Evolutionary conservation across 2,329 filamentous ascomycete genomes (phyloP), one percentile per base, ranked within the genome.

Genomic region (Colletotrichum acutatum): DNA sequence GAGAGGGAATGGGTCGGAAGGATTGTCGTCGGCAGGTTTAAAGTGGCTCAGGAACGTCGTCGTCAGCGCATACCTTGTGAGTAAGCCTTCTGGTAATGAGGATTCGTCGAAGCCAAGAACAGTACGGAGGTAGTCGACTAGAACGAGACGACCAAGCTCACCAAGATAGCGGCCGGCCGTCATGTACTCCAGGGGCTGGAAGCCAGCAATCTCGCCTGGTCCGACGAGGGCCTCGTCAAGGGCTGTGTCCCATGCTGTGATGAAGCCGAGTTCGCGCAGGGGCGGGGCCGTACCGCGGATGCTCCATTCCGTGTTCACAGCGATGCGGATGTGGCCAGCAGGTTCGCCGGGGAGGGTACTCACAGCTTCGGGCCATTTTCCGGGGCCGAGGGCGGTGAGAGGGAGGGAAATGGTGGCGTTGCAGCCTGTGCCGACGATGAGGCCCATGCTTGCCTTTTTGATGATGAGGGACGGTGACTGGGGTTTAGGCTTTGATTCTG

Each of bases 111-210:
- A 76, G 1, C 80, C 79, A 7, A 86, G 77, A 5, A 81, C 79
- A 12, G 78, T 84, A 12, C 84, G 87, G 77, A 93, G 81, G 77
- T 93, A 92, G 78, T 94, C 91, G 53, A 91, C 81, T 66, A 95
- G 86, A 74, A 94, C 90, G 68, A 95, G 85, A 30, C 93, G 90
- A 28, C 92, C 91, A 12, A 95, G 88, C 81, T 95, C 93, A 63
- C 93, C 93, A 4, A 95, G 86, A 79, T 95, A 95, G 53, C 93
- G 87, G 2, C 93, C 93, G 3, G 93, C 90, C 0, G 93, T 95
- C 92, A 96, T 94, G 82, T 95, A 96, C 79, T 97, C 94, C 24
- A 96, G 89, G 0, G 94, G 93, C 76, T 96, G 94, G 77, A 96
- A 95, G 0, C 94, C 93, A 0, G 94, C 92, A 7, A 85, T 86